These are phyloP conservation scores for Claviceps spartinae DNA, from an alignment of 2,329 filamentous ascomycete species.

Conservation along the genomic window DNA sequence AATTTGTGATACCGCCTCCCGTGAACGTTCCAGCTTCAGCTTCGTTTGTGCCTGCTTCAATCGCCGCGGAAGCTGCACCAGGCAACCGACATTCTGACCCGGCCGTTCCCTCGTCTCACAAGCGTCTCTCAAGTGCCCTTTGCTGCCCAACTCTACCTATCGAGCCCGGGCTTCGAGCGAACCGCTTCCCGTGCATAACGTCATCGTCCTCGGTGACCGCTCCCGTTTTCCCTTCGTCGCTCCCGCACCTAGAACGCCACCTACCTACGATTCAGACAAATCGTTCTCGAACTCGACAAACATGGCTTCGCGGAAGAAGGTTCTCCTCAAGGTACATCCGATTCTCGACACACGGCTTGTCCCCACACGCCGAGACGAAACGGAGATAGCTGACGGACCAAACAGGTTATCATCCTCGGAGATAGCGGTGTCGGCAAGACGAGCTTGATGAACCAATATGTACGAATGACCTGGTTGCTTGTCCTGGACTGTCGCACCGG, in stretches of 20 bases:
- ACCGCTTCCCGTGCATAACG: conserved; percentile 3
- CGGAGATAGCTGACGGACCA: not conserved
- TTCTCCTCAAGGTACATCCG: conserved; percentile 63
- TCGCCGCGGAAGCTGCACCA: not conserved
- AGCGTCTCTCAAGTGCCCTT: not conserved
- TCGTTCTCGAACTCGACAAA: conserved; percentile 27
- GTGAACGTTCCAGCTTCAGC: not conserved
- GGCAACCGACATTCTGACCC: not conserved
- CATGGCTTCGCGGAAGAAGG: conserved; percentile 81
- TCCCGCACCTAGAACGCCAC: conserved; percentile 8
- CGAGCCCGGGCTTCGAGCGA: not conserved
- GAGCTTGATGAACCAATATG: conserved; percentile 99
- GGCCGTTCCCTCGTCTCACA: not conserved
- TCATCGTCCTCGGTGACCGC: not conserved
- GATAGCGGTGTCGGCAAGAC: conserved; percentile 99
- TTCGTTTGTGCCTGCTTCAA: conserved; percentile 3
- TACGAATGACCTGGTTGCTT: conserved; percentile 33
- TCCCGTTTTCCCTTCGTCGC: not conserved
- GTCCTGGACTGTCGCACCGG: not conserved
- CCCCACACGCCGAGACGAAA: too few relatives aligned
- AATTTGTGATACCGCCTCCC: not conserved
- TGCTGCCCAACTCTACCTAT: not conserved
- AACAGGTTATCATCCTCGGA: conserved; percentile 91
- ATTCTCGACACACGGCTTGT: conserved; percentile 2
- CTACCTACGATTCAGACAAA: not conserved